Evolutionary conservation across 208 protist species (phyloP).

Genomic region (Acanthamoeba culbertsoni): DNA sequence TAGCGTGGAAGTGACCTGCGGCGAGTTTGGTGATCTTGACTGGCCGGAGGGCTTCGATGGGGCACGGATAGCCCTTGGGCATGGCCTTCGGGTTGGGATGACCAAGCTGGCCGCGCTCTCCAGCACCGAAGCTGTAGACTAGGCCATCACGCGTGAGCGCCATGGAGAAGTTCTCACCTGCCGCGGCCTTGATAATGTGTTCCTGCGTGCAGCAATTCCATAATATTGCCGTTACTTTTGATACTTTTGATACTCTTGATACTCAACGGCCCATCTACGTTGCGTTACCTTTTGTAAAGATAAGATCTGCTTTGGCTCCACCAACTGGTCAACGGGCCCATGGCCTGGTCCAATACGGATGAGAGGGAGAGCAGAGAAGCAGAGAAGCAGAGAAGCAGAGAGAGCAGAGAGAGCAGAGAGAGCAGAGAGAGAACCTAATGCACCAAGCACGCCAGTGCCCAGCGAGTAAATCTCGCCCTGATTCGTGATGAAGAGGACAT

Average conservation of each 20-base stretch:
- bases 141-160: conserved; percentile 35
- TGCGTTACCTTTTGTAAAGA: conserved; percentile 34
- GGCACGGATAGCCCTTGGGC: conserved; percentile 49
- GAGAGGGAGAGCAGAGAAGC: not conserved
- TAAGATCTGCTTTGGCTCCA: conserved; percentile 45
- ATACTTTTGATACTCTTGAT: too few species aligned
- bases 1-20: conserved; percentile 17
- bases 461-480: conserved; percentile 52
- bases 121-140: conserved; percentile 55
- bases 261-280: too few species aligned
- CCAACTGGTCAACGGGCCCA: conserved; percentile 9
- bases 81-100: conserved; percentile 40
- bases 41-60: not conserved
- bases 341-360: not conserved
- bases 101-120: conserved; percentile 53
- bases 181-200: not conserved
- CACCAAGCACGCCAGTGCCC: not conserved
- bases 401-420: not conserved
- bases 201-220: not conserved
- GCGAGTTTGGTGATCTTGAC: conserved; percentile 44
- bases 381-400: not conserved
- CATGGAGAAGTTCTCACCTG: conserved; percentile 56
- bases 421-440: not conserved
- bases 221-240: not conserved
- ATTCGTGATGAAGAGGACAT: conserved; percentile 2